Base-by-base conservation (phyloP, 345 rosid species). In the Populus deltoides region DNA sequence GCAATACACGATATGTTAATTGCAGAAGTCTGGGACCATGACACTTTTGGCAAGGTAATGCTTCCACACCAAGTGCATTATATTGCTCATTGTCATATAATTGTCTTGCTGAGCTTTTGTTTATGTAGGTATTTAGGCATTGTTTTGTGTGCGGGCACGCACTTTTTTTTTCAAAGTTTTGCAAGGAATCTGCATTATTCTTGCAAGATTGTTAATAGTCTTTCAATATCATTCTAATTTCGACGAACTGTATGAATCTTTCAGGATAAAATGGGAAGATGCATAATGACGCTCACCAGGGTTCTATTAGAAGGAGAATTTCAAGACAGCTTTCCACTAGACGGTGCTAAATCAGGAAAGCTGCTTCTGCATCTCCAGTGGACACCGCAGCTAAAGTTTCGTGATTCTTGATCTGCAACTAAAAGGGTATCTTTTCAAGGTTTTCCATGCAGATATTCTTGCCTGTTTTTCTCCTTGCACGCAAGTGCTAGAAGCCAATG, bases 211-310 rank as follows among this genome's bases (percentile, higher is more conserved):
- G 53, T 47, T 15, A 47, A 47, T 47, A 47, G 53, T 15, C 53
- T 45, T 41, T 43, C 1, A 22, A 38, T 12, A 7, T 2, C 10
- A 13, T 45, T 27, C 35, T 70, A 47, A 68, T 51, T 6, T 20
- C 24, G 45, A 61, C 51, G 45, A 33, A 67, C 7, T 31, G n/a
- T 67, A 16, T 45, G 57, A 66, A 76, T 79, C 22, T 75, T 84
- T 81, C 89, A 94, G 93, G 89, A 91, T 61, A 92, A 90, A 79
- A 90, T 91, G 25, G 97, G 99, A 81, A 92, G 84, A 86, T 87
- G 88, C 75, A 88, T 92, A 63, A 88, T 90, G 98, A 96, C 98
- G 33, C 89, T 96, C 43, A 93, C 99, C 13, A 74, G 88, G 87
- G 97, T 90, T 45, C 76, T 91, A 84, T 7, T 92, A 57, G 97